Evolutionary conservation across 495 filamentous ascomycete species (phyloP), one percentile per base, ranked within the genome.

Genomic region (Xylaria longipes): DNA sequence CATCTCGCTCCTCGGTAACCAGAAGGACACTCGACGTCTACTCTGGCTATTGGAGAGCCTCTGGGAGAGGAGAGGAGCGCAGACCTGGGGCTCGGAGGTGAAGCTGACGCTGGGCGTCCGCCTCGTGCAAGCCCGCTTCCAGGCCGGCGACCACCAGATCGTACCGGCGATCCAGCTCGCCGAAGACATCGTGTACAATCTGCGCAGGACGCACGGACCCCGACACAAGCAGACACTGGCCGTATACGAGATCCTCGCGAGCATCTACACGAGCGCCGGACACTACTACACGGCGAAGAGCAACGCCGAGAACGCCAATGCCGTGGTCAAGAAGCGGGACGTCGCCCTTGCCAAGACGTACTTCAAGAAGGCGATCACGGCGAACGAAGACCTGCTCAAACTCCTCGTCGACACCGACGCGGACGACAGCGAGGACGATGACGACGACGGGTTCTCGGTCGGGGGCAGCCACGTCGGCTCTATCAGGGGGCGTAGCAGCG

Each of bases 141-240:
- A 81, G 58, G 81, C 80, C 63, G 82, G 81, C 39, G 72, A 70
- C 64, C 56, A 46, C 35, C 62, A 73, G 11, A 75, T 75, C 2
- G 5, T 67, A 5, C 48, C 65, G 11, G 82, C 86, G 9, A 86
- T 84, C 66, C 81, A 83, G 61, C 79, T 88, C 0, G 83, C 83
- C 71, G 83, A 83, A 41, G 86, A 88, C 73, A 87, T 88, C 69
- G 84, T 84, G 73, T 88, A 88, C 78, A 88, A 88, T 58, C 79
- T 88, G 50, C 84, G 84, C n/a, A 84, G 87, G 57, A 85, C 85
- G 1, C 86, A 84, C 80, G 85, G 85, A 5, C 82, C 81, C 37
- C 81, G 80, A 5, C 83, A 88, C 70, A 77, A 75, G 5, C 79
- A 84, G 12, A 86, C 86, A 0, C 73, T 88, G 25, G 81, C 86